phyloP scores from a whole-genome alignment of 2,329 filamentous ascomycete species.

The Pseudonectria foliicola region DNA sequence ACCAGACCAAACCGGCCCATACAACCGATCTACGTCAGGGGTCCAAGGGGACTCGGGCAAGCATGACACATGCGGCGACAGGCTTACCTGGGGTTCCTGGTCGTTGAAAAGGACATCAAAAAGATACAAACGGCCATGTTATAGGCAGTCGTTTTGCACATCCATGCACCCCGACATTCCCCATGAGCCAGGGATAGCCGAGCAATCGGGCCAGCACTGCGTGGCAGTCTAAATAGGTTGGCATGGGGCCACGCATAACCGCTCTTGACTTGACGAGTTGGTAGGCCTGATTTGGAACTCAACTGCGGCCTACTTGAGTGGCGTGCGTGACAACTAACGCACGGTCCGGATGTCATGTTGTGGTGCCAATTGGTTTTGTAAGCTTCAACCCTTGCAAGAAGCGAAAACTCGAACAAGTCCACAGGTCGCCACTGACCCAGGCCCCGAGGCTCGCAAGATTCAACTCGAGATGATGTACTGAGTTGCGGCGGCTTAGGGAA shows the following conservation, averaged over 20 bases:
- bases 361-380: neutral
- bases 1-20: slow-evolving; percentile 9
- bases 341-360: slow-evolving; percentile 1
- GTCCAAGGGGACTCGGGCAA: neutral
- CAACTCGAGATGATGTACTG: slow-evolving; percentile 18
- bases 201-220: too few species aligned
- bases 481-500: slow-evolving; percentile 3
- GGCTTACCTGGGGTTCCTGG: too few species aligned
- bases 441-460: slow-evolving; percentile 14
- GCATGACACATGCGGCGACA: too few species aligned
- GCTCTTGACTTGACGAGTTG: neutral
- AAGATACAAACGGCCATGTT: too few species aligned
- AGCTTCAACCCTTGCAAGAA: neutral
- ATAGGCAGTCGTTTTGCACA: too few species aligned
- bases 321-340: slow-evolving; percentile 8
- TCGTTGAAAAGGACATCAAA: too few species aligned
- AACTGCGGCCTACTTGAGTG: slow-evolving; percentile 3
- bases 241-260: neutral
- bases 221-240: too few species aligned
- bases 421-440: too few species aligned
- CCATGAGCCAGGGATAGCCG: too few species aligned
- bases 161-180: too few species aligned
- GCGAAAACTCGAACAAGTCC: neutral
- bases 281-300: neutral
- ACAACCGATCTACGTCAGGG: slow-evolving; percentile 8